Base-by-base conservation (phyloP, 2,329 filamentous ascomycete species). In the Mollisia scopiformis region DNA sequence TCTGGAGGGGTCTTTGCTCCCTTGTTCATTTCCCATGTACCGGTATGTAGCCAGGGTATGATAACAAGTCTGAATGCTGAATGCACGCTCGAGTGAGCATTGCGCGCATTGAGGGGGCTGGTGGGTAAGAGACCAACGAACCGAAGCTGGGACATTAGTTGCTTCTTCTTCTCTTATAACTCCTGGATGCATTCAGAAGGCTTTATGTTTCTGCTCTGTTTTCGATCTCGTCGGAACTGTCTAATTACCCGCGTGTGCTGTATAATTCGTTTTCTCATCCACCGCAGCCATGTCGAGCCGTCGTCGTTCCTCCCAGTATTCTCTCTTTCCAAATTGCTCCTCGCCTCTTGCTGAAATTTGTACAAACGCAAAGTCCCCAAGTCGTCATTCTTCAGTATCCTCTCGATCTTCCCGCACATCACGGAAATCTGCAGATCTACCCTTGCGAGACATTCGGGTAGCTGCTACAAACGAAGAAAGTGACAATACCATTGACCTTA, bases 251-350 rank as follows among this genome's bases (percentile, higher is more conserved):
- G 52, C 28, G 52, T 35, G 47, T 23, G 19, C 16, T 52, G 5
- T 43, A 58, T 53, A 21, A 41, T 43, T 43, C 43, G 31, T 51
- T 43, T 51, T 39, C 50, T 8, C 16, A 37, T 51, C 33, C 46
- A 41, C 31, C 30, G 31, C 52, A 59, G 33, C 28, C 43, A 63
- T 59, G 62, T 46, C 59, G 21, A 11, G 46, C 23, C 53, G 55
- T 39, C 62, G 54, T 35, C 43, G 51, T 53, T 59, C 57, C 19
- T 60, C 59, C 13, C 58, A 61, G 35, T 62, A 64, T 37, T 62
- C 62, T n/a, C 62, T 64, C 28, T 64, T 64, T n/a, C 62, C 62
- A 30, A 58, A 33, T 27, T 64, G 62, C 41, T 49, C 59, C 52
- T 33, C 55, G 30, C 23, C 41, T 59, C n/a, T 58, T 58, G 54